Conservation (phyloP, 768 basidiomycete genomes). For the Aureoboletus auriporus region DNA sequence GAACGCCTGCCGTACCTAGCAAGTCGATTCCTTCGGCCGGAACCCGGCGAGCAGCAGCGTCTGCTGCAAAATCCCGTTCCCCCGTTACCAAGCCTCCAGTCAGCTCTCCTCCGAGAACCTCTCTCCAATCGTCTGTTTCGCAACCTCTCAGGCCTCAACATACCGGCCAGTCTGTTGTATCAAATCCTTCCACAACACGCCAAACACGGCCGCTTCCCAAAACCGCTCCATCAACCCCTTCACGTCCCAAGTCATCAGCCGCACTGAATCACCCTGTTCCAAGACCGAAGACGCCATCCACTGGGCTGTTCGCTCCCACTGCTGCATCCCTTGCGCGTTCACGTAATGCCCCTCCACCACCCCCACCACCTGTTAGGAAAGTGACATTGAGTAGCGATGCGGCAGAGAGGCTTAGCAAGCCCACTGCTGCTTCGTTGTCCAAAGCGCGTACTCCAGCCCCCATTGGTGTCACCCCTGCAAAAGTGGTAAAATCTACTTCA, state of each 20-base stretch:
- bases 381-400: constrained; percentile 47
- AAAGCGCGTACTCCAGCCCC: constrained; percentile 44
- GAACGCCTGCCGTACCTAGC: constrained; percentile 10
- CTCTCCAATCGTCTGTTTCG: constrained; percentile 34
- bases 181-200: constrained; percentile 29
- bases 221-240: constrained; percentile 30
- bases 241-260: constrained; percentile 36
- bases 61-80: constrained; percentile 31
- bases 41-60: constrained; percentile 10
- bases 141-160: constrained; percentile 36
- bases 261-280: constrained; percentile 14
- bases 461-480: constrained; percentile 14
- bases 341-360: constrained; percentile 47
- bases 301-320: constrained; percentile 76
- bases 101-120: constrained; percentile 27
- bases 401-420: constrained; percentile 71
- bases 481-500: constrained; percentile 28
- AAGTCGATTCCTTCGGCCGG: constrained; percentile 24
- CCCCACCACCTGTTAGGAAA: constrained; percentile 52
- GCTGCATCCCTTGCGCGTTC: constrained; percentile 75
- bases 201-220: constrained; percentile 21
- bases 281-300: constrained; percentile 59
- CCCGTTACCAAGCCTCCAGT: constrained; percentile 17
- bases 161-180: constrained; percentile 39
- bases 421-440: constrained; percentile 74